Percentiles rank a stretch among this genome's conserved stretches.
Conservation (phyloP, 352 stramenopile species). For the Phytophthora fragariaefolia region DNA sequence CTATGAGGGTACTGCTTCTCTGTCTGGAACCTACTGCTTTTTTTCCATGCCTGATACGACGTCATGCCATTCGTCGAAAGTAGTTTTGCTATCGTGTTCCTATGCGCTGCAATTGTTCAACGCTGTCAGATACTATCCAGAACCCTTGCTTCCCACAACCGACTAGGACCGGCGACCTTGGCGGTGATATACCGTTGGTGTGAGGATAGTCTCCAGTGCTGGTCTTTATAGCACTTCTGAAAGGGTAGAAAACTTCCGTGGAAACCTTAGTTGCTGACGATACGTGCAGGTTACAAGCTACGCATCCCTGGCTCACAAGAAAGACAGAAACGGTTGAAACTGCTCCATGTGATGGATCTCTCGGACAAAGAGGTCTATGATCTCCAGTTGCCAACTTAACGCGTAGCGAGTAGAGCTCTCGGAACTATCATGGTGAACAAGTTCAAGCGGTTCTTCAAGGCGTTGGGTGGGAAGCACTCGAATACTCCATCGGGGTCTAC, state of each 20-base stretch:
- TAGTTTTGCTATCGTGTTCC: too few species aligned
- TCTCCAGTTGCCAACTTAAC: conserved; percentile 27
- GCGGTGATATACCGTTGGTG: conserved; percentile 1
- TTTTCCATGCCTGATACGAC: too few species aligned
- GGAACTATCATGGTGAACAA: conserved; percentile 54
- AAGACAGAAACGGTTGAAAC: conserved; percentile 22
- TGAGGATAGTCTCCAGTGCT: not conserved
- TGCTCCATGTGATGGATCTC: not conserved
- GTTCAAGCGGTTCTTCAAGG: conserved; percentile 57
- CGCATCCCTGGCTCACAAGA: conserved; percentile 14
- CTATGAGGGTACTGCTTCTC: too few species aligned
- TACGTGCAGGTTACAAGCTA: not conserved
- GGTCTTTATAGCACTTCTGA: not conserved
- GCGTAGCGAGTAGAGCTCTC: conserved; percentile 6
- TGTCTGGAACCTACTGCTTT: too few species aligned
- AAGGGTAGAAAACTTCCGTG: conserved; percentile 15
- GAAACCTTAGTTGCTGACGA: conserved; percentile 7
- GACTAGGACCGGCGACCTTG: not conserved
- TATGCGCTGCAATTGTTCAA: conserved; percentile 8
- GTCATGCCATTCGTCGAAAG: too few species aligned
- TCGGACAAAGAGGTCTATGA: not conserved
- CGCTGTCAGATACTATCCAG: conserved; percentile 17
- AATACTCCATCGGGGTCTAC: conserved; percentile 15
- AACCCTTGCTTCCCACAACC: conserved; percentile 10
- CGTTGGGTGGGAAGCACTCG: conserved; percentile 49